A percentile compares a stretch with the other conserved stretches of the same genome.
Evolutionary conservation across 371 early-diverging fungal genomes (phyloP).

Genomic region (Umbelopsis sp.): DNA sequence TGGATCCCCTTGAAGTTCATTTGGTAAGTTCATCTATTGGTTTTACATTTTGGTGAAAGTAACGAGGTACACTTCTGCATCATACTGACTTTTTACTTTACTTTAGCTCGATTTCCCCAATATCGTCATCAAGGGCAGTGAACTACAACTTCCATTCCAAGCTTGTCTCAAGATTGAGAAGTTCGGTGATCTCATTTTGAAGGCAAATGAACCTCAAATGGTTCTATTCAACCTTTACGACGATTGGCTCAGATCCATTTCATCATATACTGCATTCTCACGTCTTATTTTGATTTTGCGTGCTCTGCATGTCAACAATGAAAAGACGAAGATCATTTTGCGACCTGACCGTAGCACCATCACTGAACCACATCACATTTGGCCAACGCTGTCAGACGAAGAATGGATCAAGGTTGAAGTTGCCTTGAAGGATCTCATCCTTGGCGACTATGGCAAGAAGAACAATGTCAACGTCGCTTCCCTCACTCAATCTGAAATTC

Average conservation of each 20-base stretch:
- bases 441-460: constrained; percentile 98
- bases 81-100: background rate
- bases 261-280: constrained; percentile 97
- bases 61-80: too few species aligned
- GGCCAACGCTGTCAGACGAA: constrained; percentile 95
- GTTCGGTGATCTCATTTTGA: constrained; percentile 96
- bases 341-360: constrained; percentile 92
- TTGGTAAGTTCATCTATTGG: constrained; percentile 29
- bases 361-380: constrained; percentile 96
- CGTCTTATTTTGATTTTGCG: constrained; percentile 96
- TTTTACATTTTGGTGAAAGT: background rate
- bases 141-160: constrained; percentile 97
- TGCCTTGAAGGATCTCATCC: constrained; percentile 94
- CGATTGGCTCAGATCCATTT: constrained; percentile 94
- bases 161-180: constrained; percentile 97
- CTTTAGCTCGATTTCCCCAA: constrained; percentile 92
- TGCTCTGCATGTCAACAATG: constrained; percentile 95
- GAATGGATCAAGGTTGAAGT: constrained; percentile 99
- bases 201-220: constrained; percentile 98
- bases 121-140: constrained; percentile 96
- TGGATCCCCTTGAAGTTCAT: constrained; percentile 98
- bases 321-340: constrained; percentile 94
- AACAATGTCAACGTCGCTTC: constrained; percentile 98
- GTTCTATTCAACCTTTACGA: constrained; percentile 86
- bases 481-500: constrained; percentile 95